Evolutionary conservation across 208 protist species (phyloP).

Genomic region (Wallacemonas sp.): DNA sequence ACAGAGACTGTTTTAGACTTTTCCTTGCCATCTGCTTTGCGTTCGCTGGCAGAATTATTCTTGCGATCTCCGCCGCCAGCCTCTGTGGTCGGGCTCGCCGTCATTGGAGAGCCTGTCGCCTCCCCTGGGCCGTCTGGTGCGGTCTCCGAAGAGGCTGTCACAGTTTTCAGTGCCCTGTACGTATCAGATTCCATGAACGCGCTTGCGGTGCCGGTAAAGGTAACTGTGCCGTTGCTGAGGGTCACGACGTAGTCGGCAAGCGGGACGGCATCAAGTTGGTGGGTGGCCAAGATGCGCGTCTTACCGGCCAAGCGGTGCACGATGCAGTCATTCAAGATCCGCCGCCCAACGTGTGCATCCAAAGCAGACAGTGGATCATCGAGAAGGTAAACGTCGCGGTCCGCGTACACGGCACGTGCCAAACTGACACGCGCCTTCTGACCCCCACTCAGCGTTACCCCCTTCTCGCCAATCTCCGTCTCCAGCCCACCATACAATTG

Average conservation of each 20-base stretch:
- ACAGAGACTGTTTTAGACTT: neutral
- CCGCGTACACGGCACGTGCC: slow-evolving; percentile 78
- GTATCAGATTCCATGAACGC: slow-evolving; percentile 20
- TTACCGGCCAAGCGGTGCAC: slow-evolving; percentile 57
- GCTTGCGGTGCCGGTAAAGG: slow-evolving; percentile 27
- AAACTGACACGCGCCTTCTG: slow-evolving; percentile 79
- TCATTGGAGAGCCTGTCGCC: too few relatives aligned
- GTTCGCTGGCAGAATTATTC: neutral
- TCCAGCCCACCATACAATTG: slow-evolving; percentile 79
- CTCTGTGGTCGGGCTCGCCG: neutral
- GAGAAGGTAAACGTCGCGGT: slow-evolving; percentile 81
- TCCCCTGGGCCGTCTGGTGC: too few relatives aligned
- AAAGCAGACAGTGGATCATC: slow-evolving; percentile 94
- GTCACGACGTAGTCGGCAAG: slow-evolving; percentile 85
- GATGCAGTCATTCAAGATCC: slow-evolving; percentile 55
- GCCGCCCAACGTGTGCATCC: slow-evolving; percentile 85
- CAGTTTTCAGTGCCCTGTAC: slow-evolving; percentile 32
- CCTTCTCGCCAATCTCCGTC: slow-evolving; percentile 86
- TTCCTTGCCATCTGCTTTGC: neutral
- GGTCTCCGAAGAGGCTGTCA: too few relatives aligned
- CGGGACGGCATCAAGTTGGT: slow-evolving; percentile 90
- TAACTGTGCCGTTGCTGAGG: slow-evolving; percentile 51
- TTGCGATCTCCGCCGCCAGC: too few relatives aligned
- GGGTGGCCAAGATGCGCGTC: slow-evolving; percentile 92
- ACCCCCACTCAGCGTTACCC: slow-evolving; percentile 80